Base-by-base conservation (phyloP, 805 yeast species). In the Citeromyces nyonsensis region DNA sequence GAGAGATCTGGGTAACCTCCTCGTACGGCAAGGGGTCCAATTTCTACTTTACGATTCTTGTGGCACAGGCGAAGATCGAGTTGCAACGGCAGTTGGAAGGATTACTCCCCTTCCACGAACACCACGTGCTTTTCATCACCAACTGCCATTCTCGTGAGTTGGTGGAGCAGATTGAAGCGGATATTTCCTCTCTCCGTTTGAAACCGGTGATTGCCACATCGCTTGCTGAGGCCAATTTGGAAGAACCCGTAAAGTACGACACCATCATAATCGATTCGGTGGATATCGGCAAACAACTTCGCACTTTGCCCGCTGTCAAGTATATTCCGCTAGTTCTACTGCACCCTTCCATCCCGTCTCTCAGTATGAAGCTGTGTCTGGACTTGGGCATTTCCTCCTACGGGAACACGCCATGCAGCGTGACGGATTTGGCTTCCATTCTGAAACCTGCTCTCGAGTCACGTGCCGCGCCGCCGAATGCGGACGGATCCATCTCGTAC, bases 1-100 rank as follows among this genome's bases (percentile, higher is more conserved):
- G 94, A 49, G 88, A 79, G 40, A 82, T 83, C 39, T 82, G 94
- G 94, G 94, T 84, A 18, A 70, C 81, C 14, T 80, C 93, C 1
- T 66, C 65, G 38, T 80, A 73, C 47, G 91, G 88, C 15, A 61
- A 67, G 44, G 95, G 95, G 2, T 80, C 93, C 3, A 75, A 78
- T 45, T 83, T 83, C 51, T 78, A 72, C 53, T 83, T 83, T 54
- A 80, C 94, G 0, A 70, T 83, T 14, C 66, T 77, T 31, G 84
- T 82, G n/a, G 63, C 81, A 4, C 83, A 82, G 6, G 81, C 88
- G 1, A 59, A 59, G 37, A 68, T 73, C 11, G 63, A 72, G 28
- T 61, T 78, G 38, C 59, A 69, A 2, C 63, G 80, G 41, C 73
- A 79, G 39, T 61, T 78, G 28, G 86, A 82, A 41, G 69, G 67